Base-by-base conservation (phyloP, 768 basidiomycete genomes). In the Boletus bicolor region DNA sequence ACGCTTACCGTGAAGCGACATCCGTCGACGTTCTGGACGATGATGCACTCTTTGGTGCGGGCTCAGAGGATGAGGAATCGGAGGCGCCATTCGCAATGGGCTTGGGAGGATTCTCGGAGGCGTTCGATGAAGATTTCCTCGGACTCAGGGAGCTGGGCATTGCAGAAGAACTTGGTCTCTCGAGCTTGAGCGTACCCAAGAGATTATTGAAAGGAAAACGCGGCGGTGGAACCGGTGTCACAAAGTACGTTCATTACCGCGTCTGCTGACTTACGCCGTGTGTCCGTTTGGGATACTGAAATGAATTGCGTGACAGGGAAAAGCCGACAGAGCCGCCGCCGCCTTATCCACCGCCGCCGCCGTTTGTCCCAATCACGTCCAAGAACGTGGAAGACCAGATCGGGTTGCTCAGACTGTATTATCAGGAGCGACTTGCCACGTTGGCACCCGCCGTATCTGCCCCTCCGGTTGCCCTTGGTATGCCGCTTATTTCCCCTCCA, bases 41-140 rank as follows among this genome's bases (percentile, higher is more conserved):
- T 52, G 81, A 82, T 43, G 80, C 77, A 1, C 64, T 82, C 44
- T 82, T 82, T 57, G 67, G 67, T 42, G 32, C 30, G 15, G 76
- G 75, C 15, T 80, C 81, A 17, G 81, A 80, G 45, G 84, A 86
- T 52, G 85, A 83, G 43, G 83, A 84, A 52, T 81, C 87, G 41
- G 84, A 85, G 17, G 78, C 84, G 38, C 82, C 82, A 42, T 79
- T 91, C 45, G 78, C 84, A 19, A 83, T 85, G 88, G 93, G 93
- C 50, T 24, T 71, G 60, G 68, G 68, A n/a, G 88, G 91, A 64
- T 93, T 96, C 69, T 87, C 91, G 0, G 91, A 93, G 49, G 78
- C 85, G 15, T 79, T 95, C 15, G 94, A 93, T 34, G 93, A 94
- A 63, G 95, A 98, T 70, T 96, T 95, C 73, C 81, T 98, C 12